These are phyloP conservation scores for Phanerochaete carnosa DNA, from an alignment of 768 basidiomycete genomes.

Conservation along the genomic window DNA sequence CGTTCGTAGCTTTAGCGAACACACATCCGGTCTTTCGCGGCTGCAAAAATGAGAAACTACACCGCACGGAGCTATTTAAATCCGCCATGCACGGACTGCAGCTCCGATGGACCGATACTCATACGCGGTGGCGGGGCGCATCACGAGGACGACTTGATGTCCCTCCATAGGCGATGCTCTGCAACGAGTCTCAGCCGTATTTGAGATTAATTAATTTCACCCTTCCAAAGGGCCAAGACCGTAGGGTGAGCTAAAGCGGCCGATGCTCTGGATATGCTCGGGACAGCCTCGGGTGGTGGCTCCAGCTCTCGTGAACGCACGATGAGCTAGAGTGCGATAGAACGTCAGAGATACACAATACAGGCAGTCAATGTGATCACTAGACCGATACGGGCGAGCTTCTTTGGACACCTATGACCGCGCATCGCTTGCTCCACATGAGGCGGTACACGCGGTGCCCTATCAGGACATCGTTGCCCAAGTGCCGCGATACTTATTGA, in stretches of 20 bases:
- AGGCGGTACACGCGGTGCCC: background rate
- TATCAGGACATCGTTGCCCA: conserved; percentile 6
- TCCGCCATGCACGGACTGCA: too few relatives aligned
- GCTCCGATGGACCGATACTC: too few relatives aligned
- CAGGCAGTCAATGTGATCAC: background rate
- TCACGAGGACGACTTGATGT: too few relatives aligned
- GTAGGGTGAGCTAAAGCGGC: background rate
- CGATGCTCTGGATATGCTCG: conserved; percentile 5
- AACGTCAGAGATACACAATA: background rate
- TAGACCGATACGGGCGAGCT: background rate
- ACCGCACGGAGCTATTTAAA: too few relatives aligned
- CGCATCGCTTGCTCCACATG: background rate
- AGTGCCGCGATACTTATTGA: too few relatives aligned
- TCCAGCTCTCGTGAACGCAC: background rate
- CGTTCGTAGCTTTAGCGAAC: background rate
- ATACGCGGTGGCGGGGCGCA: too few relatives aligned
- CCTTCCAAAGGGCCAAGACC: background rate
- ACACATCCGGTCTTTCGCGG: too few relatives aligned
- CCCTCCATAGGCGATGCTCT: background rate
- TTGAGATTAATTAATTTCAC: background rate
- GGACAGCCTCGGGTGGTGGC: conserved; percentile 1
- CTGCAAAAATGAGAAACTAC: too few relatives aligned
- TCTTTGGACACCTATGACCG: background rate
- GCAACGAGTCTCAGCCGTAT: background rate
- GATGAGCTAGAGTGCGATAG: background rate